Conservation (phyloP, 2,329 filamentous ascomycete species). For the Chaetomium strumarium region DNA sequence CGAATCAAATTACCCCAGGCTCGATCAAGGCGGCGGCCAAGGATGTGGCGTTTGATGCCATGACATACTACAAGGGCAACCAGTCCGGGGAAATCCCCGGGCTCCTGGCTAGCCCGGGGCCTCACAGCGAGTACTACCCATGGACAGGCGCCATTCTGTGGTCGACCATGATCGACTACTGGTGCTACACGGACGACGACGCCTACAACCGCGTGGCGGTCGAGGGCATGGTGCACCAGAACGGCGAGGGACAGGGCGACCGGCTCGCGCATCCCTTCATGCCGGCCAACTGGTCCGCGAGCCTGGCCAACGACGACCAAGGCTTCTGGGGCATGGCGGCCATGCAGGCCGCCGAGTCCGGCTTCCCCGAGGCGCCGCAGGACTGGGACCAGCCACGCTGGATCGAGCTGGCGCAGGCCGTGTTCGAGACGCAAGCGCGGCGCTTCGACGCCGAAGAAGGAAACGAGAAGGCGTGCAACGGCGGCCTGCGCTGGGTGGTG, state of each 20-base stretch:
- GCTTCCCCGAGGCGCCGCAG: constrained; percentile 52
- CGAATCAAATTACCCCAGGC: neutral
- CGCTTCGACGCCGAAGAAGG: constrained; percentile 58
- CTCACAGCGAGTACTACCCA: constrained; percentile 56
- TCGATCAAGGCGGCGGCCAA: constrained; percentile 17
- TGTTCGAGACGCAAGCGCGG: constrained; percentile 57
- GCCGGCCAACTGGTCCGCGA: constrained; percentile 51
- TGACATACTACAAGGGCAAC: constrained; percentile 19
- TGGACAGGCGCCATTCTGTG: constrained; percentile 65
- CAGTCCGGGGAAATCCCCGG: constrained; percentile 42
- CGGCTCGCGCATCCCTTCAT: constrained; percentile 47
- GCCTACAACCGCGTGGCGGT: constrained; percentile 55
- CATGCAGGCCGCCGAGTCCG: constrained; percentile 60
- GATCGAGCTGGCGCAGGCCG: constrained; percentile 62
- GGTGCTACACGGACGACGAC: constrained; percentile 49
- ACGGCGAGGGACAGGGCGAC: constrained; percentile 41
- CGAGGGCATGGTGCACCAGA: constrained; percentile 50
- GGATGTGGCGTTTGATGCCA: constrained; percentile 16
- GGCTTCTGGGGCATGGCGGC: constrained; percentile 65
- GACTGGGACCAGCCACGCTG: constrained; percentile 52
- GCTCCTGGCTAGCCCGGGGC: constrained; percentile 33
- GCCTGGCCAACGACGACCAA: constrained; percentile 60
- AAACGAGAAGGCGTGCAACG: constrained; percentile 59
- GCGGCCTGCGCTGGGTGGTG: constrained; percentile 74
- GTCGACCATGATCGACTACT: constrained; percentile 44